Evolutionary conservation across 2,329 filamentous ascomycete genomes (phyloP).

Genomic region (Aciculosporium take): DNA sequence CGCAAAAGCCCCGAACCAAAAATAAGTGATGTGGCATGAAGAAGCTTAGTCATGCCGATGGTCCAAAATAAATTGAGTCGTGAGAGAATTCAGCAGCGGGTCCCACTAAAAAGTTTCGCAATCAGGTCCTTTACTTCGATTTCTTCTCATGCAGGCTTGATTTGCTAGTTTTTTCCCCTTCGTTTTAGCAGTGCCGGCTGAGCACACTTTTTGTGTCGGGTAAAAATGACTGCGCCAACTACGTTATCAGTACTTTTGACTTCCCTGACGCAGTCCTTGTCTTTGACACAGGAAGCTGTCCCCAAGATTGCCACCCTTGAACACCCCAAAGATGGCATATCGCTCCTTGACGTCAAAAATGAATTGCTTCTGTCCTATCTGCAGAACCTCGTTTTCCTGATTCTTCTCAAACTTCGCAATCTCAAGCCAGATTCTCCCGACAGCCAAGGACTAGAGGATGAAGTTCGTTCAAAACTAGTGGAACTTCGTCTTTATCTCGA

Average conservation of each 20-base stretch:
- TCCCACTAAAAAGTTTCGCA: constrained; percentile 12
- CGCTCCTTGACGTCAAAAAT: constrained; percentile 88
- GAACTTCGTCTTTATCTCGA: constrained; percentile 88
- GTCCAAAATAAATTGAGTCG: no score
- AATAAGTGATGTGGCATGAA: neutral
- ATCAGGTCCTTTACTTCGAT: neutral
- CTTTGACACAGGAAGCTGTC: constrained; percentile 51
- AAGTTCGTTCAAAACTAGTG: constrained; percentile 73
- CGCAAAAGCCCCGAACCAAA: neutral
- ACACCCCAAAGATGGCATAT: constrained; percentile 76
- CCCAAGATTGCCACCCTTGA: constrained; percentile 48
- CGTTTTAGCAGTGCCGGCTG: neutral
- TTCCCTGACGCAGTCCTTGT: constrained; percentile 43
- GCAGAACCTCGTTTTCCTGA: constrained; percentile 81
- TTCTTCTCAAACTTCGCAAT: constrained; percentile 65
- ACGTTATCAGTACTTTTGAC: constrained; percentile 36
- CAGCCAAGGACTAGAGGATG: constrained; percentile 37
- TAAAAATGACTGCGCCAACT: constrained; percentile 33
- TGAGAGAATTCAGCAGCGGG: neutral
- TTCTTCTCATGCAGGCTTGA: neutral
- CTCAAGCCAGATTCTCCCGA: constrained; percentile 15
- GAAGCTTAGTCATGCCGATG: constrained; percentile 9
- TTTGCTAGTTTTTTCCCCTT: constrained; percentile 1
- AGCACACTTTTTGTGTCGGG: constrained; percentile 11
- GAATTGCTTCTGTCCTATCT: constrained; percentile 94